A percentile compares a stretch with the other conserved stretches of the same genome.
These are phyloP conservation scores for Chytriomyces hyalinus DNA, from an alignment of 192 early-diverging fungal genomes.

Conservation along the genomic window DNA sequence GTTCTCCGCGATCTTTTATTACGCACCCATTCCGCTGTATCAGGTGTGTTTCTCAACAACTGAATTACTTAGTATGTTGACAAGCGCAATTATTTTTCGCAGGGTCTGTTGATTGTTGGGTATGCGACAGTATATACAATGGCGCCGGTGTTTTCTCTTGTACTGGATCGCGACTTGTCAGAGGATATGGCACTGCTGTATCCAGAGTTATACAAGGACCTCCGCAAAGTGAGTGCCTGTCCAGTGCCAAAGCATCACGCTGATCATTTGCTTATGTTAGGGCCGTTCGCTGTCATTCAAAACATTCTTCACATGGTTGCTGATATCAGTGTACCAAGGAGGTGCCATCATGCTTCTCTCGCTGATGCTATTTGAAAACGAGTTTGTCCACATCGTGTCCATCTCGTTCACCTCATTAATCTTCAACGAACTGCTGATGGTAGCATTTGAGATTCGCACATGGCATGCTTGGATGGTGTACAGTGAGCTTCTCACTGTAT, in stretches of 20 bases:
- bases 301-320: conserved; percentile 94
- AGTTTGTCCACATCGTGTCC: conserved; percentile 93
- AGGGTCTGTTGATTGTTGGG: conserved; percentile 71
- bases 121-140: conserved; percentile 98
- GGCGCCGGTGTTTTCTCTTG: conserved; percentile 94
- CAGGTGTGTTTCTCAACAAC: conserved; percentile 52
- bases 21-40: conserved; percentile 94
- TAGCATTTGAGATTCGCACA: conserved; percentile 89
- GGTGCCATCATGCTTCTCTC: conserved; percentile 94
- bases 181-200: conserved; percentile 90
- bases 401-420: conserved; percentile 95
- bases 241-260: background rate
- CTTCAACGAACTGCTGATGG: conserved; percentile 95
- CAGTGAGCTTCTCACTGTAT: conserved; percentile 79
- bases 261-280: conserved; percentile 25
- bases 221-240: conserved; percentile 69
- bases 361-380: conserved; percentile 91
- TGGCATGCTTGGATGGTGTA: conserved; percentile 93
- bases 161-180: conserved; percentile 86
- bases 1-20: conserved; percentile 94
- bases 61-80: background rate
- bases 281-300: conserved; percentile 88
- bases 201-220: conserved; percentile 92
- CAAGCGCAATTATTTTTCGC: conserved; percentile 29
- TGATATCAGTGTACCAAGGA: conserved; percentile 96